Evolutionary conservation across 2,329 filamentous ascomycete genomes (phyloP).

Genomic region (Aureobasidium vineae): DNA sequence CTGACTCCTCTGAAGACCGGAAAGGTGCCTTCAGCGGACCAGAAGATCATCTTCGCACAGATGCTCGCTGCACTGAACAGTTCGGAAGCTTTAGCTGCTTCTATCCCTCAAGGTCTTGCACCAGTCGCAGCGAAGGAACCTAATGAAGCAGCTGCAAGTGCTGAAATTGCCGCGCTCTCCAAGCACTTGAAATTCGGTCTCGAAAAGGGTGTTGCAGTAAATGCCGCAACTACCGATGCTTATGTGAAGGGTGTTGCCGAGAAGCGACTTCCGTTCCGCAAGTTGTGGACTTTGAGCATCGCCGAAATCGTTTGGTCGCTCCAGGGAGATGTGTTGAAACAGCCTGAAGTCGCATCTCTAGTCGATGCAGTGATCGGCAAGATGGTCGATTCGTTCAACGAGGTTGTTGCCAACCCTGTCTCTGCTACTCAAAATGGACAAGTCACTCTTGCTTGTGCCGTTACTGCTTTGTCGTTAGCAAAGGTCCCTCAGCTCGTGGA

Average conservation of each 20-base stretch:
- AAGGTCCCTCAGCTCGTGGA: conserved; percentile 55
- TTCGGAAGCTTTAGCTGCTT: conserved; percentile 61
- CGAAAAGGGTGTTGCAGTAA: conserved; percentile 58
- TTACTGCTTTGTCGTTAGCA: conserved; percentile 60
- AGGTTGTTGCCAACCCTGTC: conserved; percentile 73
- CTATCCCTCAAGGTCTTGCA: conserved; percentile 65
- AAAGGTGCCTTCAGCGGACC: conserved; percentile 81
- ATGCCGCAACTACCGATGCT: conserved; percentile 65
- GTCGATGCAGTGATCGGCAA: conserved; percentile 53
- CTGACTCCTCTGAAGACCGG: conserved; percentile 74
- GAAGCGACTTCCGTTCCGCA: conserved; percentile 75
- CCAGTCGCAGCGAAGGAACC: conserved; percentile 76
- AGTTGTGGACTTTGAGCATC: conserved; percentile 73
- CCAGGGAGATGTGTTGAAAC: conserved; percentile 49
- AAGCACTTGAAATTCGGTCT: conserved; percentile 64
- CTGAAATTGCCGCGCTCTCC: conserved; percentile 70
- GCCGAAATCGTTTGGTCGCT: conserved; percentile 68
- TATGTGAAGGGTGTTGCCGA: conserved; percentile 81
- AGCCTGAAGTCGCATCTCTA: conserved; percentile 49
- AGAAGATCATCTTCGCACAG: conserved; percentile 77
- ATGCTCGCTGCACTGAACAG: conserved; percentile 67
- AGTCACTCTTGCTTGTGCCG: conserved; percentile 74
- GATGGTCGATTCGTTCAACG: conserved; percentile 69
- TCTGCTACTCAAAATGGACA: conserved; percentile 77
- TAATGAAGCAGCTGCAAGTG: conserved; percentile 76